phyloP scores from a whole-genome alignment of 2,329 filamentous ascomycete species.

The Pyrenochaeta sp. region DNA sequence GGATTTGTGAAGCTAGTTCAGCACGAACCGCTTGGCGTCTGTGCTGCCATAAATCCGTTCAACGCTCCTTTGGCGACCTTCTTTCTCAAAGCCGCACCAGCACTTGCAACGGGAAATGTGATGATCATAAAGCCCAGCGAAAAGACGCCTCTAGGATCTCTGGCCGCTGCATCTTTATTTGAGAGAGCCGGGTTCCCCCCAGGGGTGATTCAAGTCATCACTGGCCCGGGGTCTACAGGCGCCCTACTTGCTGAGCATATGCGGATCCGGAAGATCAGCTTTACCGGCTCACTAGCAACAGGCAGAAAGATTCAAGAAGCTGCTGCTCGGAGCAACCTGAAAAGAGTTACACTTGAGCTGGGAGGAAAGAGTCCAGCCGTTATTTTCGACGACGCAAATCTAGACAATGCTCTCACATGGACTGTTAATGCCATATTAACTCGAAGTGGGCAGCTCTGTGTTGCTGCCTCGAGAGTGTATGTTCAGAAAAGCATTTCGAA shows the following conservation, averaged over 20 bases:
- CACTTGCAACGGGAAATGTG: slow-evolving; percentile 46
- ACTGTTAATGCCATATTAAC: slow-evolving; percentile 46
- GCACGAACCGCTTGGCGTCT: slow-evolving; percentile 55
- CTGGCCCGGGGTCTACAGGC: slow-evolving; percentile 50
- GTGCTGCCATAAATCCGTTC: slow-evolving; percentile 55
- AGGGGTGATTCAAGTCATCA: slow-evolving; percentile 53
- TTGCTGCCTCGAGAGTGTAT: slow-evolving; percentile 48
- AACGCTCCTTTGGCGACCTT: slow-evolving; percentile 52
- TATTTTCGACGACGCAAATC: slow-evolving; percentile 55
- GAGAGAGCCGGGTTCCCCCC: slow-evolving; percentile 51
- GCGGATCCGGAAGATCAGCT: slow-evolving; percentile 51
- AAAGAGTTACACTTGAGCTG: slow-evolving; percentile 55
- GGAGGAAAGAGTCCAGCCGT: slow-evolving; percentile 56
- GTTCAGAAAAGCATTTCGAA: slow-evolving; percentile 51
- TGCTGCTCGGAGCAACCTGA: slow-evolving; percentile 53
- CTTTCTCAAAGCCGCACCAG: slow-evolving; percentile 48
- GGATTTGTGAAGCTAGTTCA: slow-evolving; percentile 55
- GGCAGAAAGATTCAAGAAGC: slow-evolving; percentile 53
- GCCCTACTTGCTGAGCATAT: slow-evolving; percentile 50
- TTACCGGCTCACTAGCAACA: slow-evolving; percentile 51
- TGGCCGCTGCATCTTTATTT: slow-evolving; percentile 43
- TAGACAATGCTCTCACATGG: slow-evolving; percentile 52
- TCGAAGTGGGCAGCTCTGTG: slow-evolving; percentile 51
- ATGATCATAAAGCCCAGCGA: slow-evolving; percentile 50
- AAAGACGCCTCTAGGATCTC: slow-evolving; percentile 45